phyloP scores from a whole-genome alignment of 2,329 filamentous ascomycete genomes.

The Septoria linicola region DNA sequence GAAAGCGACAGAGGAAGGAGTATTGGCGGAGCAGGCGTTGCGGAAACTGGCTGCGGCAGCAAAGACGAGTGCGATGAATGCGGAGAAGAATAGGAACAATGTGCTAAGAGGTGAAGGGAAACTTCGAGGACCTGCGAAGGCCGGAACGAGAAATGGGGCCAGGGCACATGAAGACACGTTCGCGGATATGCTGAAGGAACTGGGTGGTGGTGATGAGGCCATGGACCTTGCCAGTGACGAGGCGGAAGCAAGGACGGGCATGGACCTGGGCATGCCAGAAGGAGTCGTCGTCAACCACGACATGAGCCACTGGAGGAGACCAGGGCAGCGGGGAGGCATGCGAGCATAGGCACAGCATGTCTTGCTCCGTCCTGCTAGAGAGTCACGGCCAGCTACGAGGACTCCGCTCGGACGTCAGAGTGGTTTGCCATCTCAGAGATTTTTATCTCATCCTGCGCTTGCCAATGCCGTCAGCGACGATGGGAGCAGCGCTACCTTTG shows the following conservation, averaged over 20 bases:
- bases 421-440: too few species aligned
- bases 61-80: conserved; percentile 50
- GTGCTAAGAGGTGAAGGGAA: conserved; percentile 33
- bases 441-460: too few species aligned
- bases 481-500: too few species aligned
- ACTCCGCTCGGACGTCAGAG: too few species aligned
- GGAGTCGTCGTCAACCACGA: conserved; percentile 60
- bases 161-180: conserved; percentile 52
- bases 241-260: conserved; percentile 31
- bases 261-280: conserved; percentile 37
- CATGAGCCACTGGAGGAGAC: conserved; percentile 56
- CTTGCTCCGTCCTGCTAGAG: neutral
- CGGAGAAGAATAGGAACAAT: conserved; percentile 43
- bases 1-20: conserved; percentile 63
- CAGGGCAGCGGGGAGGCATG: conserved; percentile 17
- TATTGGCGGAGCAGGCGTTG: conserved; percentile 64
- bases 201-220: conserved; percentile 40
- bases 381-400: neutral
- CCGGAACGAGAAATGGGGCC: conserved; percentile 36
- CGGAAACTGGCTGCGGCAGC: conserved; percentile 56
- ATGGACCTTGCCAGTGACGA: conserved; percentile 34
- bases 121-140: conserved; percentile 19
- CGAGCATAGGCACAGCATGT: conserved; percentile 16
- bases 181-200: conserved; percentile 48
- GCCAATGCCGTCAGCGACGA: too few species aligned